Evolutionary conservation across 305 asterid species (phyloP).

Genomic region (Plantago coronopus): DNA sequence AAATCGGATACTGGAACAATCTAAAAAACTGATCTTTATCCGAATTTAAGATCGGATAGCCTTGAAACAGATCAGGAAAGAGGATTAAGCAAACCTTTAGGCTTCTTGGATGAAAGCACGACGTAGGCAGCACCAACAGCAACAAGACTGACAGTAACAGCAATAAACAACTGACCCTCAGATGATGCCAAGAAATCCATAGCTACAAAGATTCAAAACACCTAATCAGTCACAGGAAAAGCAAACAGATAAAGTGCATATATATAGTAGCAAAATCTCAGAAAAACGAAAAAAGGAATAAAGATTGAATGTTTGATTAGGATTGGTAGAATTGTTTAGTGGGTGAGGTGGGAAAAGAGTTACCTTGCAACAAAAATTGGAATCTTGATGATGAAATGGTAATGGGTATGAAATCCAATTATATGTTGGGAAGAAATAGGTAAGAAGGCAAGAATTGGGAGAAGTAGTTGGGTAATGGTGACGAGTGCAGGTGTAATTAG

Average conservation of each 20-base stretch:
- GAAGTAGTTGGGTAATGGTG: too few relatives aligned
- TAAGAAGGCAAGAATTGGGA: too few relatives aligned
- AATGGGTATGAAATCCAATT: background rate
- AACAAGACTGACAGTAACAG: constrained; percentile 47
- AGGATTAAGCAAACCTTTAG: constrained; percentile 44
- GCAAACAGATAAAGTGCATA: background rate
- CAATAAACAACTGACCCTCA: constrained; percentile 49
- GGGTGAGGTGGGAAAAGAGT: background rate
- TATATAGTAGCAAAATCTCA: background rate
- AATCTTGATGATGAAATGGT: background rate
- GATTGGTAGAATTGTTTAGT: constrained; percentile 25
- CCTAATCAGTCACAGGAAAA: constrained; percentile 14
- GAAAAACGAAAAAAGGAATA: constrained; percentile 7
- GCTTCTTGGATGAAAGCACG: constrained; percentile 47
- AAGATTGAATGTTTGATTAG: constrained; percentile 9
- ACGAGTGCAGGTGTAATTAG: too few relatives aligned
- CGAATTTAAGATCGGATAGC: constrained; percentile 17
- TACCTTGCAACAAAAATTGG: background rate
- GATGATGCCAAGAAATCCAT: constrained; percentile 59
- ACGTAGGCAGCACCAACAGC: constrained; percentile 59
- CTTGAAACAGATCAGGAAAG: constrained; percentile 13
- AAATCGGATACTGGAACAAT: constrained; percentile 9
- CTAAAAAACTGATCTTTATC: constrained; percentile 18
- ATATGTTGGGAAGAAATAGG: background rate
- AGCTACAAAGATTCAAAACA: constrained; percentile 18